Base-by-base conservation (phyloP, 805 yeast genomes). In the Pichia exigua region DNA sequence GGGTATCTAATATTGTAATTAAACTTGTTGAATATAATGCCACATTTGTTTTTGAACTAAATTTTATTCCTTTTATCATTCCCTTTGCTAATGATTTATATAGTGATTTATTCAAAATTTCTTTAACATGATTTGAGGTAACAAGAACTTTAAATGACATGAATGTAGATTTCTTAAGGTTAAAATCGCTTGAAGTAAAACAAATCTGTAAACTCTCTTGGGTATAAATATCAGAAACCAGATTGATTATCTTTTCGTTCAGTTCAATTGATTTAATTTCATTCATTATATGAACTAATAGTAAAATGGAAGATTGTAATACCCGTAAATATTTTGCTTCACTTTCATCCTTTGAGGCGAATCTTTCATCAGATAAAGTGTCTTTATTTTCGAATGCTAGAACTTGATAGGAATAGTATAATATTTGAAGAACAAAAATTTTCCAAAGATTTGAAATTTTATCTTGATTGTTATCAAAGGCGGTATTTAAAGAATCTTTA, bases 311-410 rank as follows among this genome's bases (percentile, higher is more conserved):
- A 8, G 81, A 70, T 39, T 74, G 72, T 17, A 81, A 61, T 2
- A 83, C 73, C 52, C 95, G 70, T 28, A 73, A 71, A 61, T 81
- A 87, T 62, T 87, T 87, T 20, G 81, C 67, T 28, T 71, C 71
- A 0, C 87, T 75, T 54, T 89, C 95, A 44, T 82, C 87, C 46
- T 75, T 76, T 4, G 81, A 75, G 20, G 82, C 76, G 58, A 79
- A 81, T 50, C 96, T 72, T 61, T 83, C 85, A 60, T 91, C 97
- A 2, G 91, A 81, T 21, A 91, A 65, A 0, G 89, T 76, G 17
- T 77, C 81, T 4, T 74, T 75, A 3, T 79, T 71, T 62, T 90
- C 96, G 32, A 68, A 64, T 17, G 75, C 65, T 10, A 87, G 59
- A 0, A 79, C 71, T 38, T 81, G 79, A 44, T 72, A 68, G 13